Evolutionary conservation across 345 rosid genomes (phyloP).

Genomic region (Rhodamnia rubescens): DNA sequence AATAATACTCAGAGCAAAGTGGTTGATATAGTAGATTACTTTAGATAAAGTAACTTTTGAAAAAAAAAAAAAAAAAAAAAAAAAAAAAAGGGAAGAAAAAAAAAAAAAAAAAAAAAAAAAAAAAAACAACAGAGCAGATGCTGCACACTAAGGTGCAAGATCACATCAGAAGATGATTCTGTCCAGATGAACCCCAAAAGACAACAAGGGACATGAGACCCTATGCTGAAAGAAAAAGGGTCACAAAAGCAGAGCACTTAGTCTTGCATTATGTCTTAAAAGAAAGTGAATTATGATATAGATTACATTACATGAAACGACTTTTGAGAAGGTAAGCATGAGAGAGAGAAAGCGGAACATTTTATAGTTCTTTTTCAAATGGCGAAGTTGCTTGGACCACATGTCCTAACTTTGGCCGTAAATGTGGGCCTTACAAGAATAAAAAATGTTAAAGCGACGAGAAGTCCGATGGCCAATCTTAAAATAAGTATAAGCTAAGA

Average conservation of each 20-base stretch:
- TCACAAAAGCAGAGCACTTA: background rate
- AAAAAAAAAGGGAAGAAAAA: too few relatives aligned
- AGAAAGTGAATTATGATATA: background rate
- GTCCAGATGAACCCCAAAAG: background rate
- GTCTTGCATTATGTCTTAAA: background rate
- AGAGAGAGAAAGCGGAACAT: background rate
- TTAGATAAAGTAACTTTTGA: too few relatives aligned
- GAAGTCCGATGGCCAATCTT: background rate
- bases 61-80: too few relatives aligned
- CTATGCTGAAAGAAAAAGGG: rapidly evolving
- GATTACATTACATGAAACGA: background rate
- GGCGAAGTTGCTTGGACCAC: background rate
- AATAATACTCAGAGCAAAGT: too few relatives aligned
- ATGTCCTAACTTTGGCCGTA: background rate
- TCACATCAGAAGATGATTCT: background rate
- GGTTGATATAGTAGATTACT: too few relatives aligned
- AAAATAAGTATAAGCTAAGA: background rate
- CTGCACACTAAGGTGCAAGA: background rate
- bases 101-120: too few relatives aligned
- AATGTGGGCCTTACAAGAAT: background rate
- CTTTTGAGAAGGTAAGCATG: background rate
- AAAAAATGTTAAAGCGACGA: background rate
- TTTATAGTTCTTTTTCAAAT: background rate
- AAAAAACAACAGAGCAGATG: background rate
- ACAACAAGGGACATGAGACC: background rate